These are phyloP conservation scores for barrel medic (Medicago truncatula) DNA, from an alignment of 306 rosid species.

Conservation along the genomic window MtrunA17r5.0-ANR NC_053042.1:46920501-46921000, in stretches of 20 bases:
- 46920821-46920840: conserved; percentile 87
- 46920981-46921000: conserved; percentile 33
- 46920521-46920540: conserved; percentile 23
- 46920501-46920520: conserved; percentile 8
- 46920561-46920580: conserved; percentile 7
- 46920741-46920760: conserved; percentile 33
- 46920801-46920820: conserved; percentile 72
- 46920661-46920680: conserved; percentile 72
- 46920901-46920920: conserved; percentile 94
- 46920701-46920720: conserved; percentile 84
- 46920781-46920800: conserved; percentile 27
- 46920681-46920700: conserved; percentile 89
- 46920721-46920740: conserved; percentile 64
- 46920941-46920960: conserved; percentile 74
- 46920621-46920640: conserved; percentile 6
- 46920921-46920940: conserved; percentile 99
- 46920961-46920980: conserved; percentile 22
- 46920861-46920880: conserved; percentile 86
- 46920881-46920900: conserved; percentile 91
- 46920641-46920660: conserved; percentile 30
- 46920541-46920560: not conserved
- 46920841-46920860: conserved; percentile 76
- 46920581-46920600: conserved; percentile 12
- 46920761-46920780: conserved; percentile 4
- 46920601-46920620: conserved; percentile 4